Evolutionary conservation across 106 monocot species (phyloP), one percentile per base, ranked within the genome.

Genomic region (Dendrobium catenatum): DNA sequence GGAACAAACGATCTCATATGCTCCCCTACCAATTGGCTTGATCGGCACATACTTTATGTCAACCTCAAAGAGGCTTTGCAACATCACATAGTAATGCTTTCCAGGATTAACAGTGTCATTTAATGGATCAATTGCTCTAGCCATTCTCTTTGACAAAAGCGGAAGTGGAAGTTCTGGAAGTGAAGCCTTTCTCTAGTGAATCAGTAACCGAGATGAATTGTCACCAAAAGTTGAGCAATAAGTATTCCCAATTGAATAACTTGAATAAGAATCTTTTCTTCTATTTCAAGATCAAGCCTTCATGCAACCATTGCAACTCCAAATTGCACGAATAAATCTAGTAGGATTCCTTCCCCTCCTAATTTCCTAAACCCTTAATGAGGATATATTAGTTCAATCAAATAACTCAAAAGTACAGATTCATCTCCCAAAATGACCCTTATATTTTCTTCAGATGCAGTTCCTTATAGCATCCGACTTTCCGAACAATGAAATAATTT

Each of bases 1-100:
- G 42, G 91, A 91, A 81, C 91, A 91, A 15, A 91, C 91, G 27
- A 91, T 83, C 55, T 89, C 91, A 84, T 91, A 89, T 47, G 91
- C 89, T 73, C 91, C 91, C 64, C 87, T 86, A 13, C 91, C 91
- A 41, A 91, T 91, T 13, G 91, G 89, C 73, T 89, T 91, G 59
- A 91, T 91, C 4, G 91, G 88, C 19, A 87, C 83, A 82, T 91
- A 91, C 40, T 91, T 91, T 19, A 81, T 91, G 51, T 91, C 91
- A 80, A 91, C 87, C 83, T 91, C 91, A 77, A 91, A 91, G 16
- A 91, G 73, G 44, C 77, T 80, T 85, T 91, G 91, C 88, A 86
- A 88, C 91, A 91, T 91, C 74, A 88, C 56, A 51, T 79, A 89
- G 82, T 89, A 89, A 81, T 91, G 88, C 68, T 89, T 91, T 41